Evolutionary conservation across 768 basidiomycete species (phyloP).

Genomic region (Termitomyces sp.): DNA sequence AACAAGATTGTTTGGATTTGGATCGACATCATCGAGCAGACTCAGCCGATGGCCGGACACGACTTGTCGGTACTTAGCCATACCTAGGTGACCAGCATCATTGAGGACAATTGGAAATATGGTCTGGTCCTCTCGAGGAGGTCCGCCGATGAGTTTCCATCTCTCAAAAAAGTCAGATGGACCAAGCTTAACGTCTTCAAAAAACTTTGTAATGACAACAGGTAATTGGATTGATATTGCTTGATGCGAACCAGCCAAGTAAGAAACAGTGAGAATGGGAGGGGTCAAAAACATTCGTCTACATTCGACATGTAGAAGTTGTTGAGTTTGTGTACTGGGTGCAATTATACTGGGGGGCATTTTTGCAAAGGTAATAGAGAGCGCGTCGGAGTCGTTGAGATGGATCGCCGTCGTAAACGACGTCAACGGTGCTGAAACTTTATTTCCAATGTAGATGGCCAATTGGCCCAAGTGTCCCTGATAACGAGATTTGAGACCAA

Average conservation of each 20-base stretch:
- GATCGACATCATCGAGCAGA: constrained; percentile 80
- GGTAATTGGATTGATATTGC: constrained; percentile 81
- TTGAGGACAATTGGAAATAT: constrained; percentile 80
- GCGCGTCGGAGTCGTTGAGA: constrained; percentile 66
- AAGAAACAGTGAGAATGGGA: constrained; percentile 84
- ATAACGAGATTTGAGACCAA: constrained; percentile 95
- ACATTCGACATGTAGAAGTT: constrained; percentile 92
- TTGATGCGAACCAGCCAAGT: constrained; percentile 89
- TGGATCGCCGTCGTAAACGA: constrained; percentile 85
- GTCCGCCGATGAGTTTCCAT: constrained; percentile 96
- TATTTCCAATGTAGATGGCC: constrained; percentile 96
- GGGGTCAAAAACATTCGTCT: constrained; percentile 74
- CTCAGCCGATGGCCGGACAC: constrained; percentile 76
- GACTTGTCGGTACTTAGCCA: constrained; percentile 67
- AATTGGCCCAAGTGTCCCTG: constrained; percentile 93
- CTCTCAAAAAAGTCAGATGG: constrained; percentile 91
- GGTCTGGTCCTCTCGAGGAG: constrained; percentile 86
- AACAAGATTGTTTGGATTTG: constrained; percentile 91
- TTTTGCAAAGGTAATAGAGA: constrained; percentile 84
- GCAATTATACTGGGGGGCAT: constrained; percentile 81
- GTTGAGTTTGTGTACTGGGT: constrained; percentile 85
- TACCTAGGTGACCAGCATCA: constrained; percentile 65
- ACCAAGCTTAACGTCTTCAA: constrained; percentile 87
- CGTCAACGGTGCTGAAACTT: constrained; percentile 81
- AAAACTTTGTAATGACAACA: constrained; percentile 84